Percentiles rank a stretch among this genome's conserved stretches.
Evolutionary conservation across 75 land plant genomes (phyloP).

Genomic region (Ceratopteris richardii): DNA sequence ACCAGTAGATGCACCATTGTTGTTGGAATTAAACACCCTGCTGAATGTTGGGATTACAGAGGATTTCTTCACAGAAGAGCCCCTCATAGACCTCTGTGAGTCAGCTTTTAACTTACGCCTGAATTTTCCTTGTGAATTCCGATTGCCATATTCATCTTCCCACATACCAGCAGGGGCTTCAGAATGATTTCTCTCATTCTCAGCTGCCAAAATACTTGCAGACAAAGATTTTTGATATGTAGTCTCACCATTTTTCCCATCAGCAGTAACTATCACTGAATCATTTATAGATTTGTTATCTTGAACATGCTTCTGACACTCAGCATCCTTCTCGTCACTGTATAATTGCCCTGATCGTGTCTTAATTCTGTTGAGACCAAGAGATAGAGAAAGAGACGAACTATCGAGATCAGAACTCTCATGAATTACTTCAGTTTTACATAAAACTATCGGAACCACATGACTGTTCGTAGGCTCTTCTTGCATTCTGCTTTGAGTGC

Average conservation of each 20-base stretch:
- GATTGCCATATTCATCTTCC: not conserved
- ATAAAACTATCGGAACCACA: not conserved
- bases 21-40: too few relatives aligned
- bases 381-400: slow-evolving; percentile 21
- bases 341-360: slow-evolving; percentile 90
- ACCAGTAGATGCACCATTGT: too few relatives aligned
- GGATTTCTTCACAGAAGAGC: not conserved
- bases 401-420: slow-evolving; percentile 8
- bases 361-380: slow-evolving; percentile 85
- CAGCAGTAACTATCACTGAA: too few relatives aligned
- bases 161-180: too few relatives aligned
- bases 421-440: not conserved
- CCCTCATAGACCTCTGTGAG: not conserved
- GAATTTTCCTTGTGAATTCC: not conserved
- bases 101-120: not conserved
- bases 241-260: too few relatives aligned
- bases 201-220: too few relatives aligned
- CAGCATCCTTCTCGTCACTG: slow-evolving; percentile 2
- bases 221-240: too few relatives aligned
- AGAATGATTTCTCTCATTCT: too few relatives aligned
- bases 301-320: too few relatives aligned
- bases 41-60: not conserved
- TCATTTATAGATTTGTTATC: too few relatives aligned
- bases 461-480: not conserved
- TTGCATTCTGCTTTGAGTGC: not conserved